A percentile compares a stretch with the other conserved stretches of the same genome.
phyloP scores from a whole-genome alignment of 257 asterid species.

The Nicotiana paniculata region DNA sequence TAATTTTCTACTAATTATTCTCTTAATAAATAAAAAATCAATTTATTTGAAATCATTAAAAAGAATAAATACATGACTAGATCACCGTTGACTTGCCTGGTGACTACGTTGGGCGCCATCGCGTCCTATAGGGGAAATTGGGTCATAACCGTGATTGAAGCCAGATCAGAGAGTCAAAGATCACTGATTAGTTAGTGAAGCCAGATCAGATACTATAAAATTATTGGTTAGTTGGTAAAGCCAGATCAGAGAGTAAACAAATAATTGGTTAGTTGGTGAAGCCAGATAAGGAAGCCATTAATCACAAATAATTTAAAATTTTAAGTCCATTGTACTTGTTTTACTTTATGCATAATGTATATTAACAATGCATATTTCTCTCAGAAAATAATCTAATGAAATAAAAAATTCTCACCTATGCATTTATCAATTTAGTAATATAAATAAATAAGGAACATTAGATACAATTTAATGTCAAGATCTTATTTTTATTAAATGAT shows the following conservation, averaged over 20 bases:
- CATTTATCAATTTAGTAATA: background rate
- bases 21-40: too few relatives aligned
- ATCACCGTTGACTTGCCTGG: too few relatives aligned
- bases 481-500: background rate
- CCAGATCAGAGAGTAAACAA: background rate
- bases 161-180: background rate
- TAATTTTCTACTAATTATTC: too few relatives aligned
- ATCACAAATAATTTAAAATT: background rate
- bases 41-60: too few relatives aligned
- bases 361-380: background rate
- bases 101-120: too few relatives aligned
- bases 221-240: too few relatives aligned
- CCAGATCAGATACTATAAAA: background rate
- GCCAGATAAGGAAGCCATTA: too few relatives aligned
- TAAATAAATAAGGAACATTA: background rate
- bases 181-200: background rate
- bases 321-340: background rate
- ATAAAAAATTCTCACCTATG: too few relatives aligned
- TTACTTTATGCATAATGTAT: background rate
- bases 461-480: background rate
- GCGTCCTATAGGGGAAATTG: too few relatives aligned
- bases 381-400: background rate
- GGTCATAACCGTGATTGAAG: too few relatives aligned
- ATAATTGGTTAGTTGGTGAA: too few relatives aligned
- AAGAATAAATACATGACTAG: too few relatives aligned